Conservation (phyloP, 495 filamentous ascomycete genomes). For the Viridothelium virens region DNA sequence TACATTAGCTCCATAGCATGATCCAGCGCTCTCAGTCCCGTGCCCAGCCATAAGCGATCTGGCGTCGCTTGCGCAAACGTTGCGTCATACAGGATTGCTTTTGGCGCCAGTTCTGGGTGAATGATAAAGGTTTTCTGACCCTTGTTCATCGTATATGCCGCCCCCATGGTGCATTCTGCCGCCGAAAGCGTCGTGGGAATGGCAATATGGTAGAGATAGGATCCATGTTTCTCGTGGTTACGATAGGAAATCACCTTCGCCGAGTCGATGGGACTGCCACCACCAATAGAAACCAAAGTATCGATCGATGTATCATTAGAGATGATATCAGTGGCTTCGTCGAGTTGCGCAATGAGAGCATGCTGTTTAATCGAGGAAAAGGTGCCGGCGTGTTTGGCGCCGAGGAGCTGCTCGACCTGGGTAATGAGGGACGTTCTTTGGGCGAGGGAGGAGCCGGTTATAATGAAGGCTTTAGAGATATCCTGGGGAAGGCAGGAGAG, state of each 20-base stretch:
- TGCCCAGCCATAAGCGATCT: constrained; percentile 26
- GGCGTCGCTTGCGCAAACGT: constrained; percentile 26
- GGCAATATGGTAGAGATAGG: constrained; percentile 27
- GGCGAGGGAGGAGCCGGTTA: constrained; percentile 29
- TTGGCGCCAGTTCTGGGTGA: constrained; percentile 25
- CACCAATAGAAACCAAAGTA: constrained; percentile 26
- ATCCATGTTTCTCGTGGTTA: constrained; percentile 22
- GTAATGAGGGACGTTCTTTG: constrained; percentile 27
- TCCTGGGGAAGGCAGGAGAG: constrained; percentile 7
- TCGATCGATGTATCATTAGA: constrained; percentile 20
- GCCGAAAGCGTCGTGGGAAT: constrained; percentile 29
- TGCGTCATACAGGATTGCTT: constrained; percentile 28
- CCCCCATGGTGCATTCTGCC: constrained; percentile 28
- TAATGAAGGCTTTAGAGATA: constrained; percentile 28
- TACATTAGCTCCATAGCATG: constrained; percentile 30
- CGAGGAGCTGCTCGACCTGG: constrained; percentile 23
- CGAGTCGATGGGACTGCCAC: constrained; percentile 28
- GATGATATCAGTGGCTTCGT: constrained; percentile 10
- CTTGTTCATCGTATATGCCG: constrained; percentile 26
- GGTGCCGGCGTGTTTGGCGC: constrained; percentile 25
- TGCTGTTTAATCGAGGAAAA: constrained; percentile 30
- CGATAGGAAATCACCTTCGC: constrained; percentile 25
- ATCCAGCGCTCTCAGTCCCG: constrained; percentile 27
- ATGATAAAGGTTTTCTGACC: constrained; percentile 25
- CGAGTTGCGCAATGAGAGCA: constrained; percentile 26